phyloP scores from a whole-genome alignment of 495 filamentous ascomycete genomes.

The Articulospora tetracladia region DNA sequence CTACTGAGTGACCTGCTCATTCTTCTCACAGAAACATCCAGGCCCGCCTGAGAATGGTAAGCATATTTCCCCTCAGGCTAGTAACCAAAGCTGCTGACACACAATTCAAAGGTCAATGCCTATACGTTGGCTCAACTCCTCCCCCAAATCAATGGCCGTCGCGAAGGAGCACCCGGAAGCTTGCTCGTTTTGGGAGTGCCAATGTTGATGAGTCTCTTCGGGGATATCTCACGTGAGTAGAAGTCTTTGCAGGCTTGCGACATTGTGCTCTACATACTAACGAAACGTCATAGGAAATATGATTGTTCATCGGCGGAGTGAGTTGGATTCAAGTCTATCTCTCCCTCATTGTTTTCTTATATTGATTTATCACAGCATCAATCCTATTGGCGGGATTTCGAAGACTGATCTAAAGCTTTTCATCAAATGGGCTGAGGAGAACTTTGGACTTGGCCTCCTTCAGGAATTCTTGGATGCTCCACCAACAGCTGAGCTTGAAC shows the following conservation, averaged over 20 bases:
- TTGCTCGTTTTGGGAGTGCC: slow-evolving; percentile 61
- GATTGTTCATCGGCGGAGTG: slow-evolving; percentile 28
- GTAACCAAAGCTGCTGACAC: no score
- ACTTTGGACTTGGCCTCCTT: slow-evolving; percentile 68
- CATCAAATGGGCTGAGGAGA: slow-evolving; percentile 58
- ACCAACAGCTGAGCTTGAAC: slow-evolving; percentile 83
- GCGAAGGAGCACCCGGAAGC: background rate
- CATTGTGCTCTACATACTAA: background rate
- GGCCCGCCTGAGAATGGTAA: no score
- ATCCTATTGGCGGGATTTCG: slow-evolving; percentile 69
- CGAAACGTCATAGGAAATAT: slow-evolving; percentile 6
- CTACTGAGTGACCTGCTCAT: no score
- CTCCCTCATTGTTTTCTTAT: background rate
- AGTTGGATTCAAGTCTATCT: background rate
- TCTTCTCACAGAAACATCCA: no score
- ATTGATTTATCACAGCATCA: no score
- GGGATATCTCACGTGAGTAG: slow-evolving; percentile 64
- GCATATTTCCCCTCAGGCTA: no score
- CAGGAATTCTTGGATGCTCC: slow-evolving; percentile 67
- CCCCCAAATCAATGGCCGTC: slow-evolving; percentile 45
- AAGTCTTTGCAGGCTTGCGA: background rate
- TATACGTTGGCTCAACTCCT: slow-evolving; percentile 73
- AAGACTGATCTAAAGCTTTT: slow-evolving; percentile 76
- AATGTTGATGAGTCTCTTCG: slow-evolving; percentile 57
- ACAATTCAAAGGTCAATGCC: slow-evolving; percentile 82